Evolutionary conservation across 352 stramenopile genomes (phyloP), one percentile per base, ranked within the genome.

Genomic region (Pythium dissimile): DNA sequence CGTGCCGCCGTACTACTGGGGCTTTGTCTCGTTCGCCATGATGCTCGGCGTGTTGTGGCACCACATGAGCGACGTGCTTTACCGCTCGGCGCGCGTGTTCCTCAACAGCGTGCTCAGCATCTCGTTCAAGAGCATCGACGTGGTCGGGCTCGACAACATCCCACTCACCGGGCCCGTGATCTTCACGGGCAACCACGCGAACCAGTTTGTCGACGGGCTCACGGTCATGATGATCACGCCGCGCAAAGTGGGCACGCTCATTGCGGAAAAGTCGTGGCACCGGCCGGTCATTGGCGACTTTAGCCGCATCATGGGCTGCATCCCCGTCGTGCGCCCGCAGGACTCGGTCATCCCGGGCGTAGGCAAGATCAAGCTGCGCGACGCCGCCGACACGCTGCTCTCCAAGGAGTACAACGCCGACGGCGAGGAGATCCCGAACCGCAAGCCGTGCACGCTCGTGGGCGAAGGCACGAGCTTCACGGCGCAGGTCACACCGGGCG

Each of bases 201-300:
- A 99, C 75, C 97, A 99, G 73, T 99, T 99, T 64, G 95, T 99
- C 32, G 97, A 99, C 70, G 96, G 84, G 4, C 75, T 99, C 31
- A 93, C 98, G 54, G 93, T 99, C 51, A 96, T 95, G 72, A 97
- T 96, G 73, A 98, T 85, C 0, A 98, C 81, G 52, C 82, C 92
- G 26, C 89, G 96, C 47, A 98, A 97, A 61, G 70, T 98, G 34
- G 95, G 89, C n/a, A 98, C 99, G 61, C 76, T 99, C 31, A 98
- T 99, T 51, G 97, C 97, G 7, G 96, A 99, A 60, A 98, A 98
- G 66, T 97, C 83, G 60, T 98, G 88, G 85, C 86, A 98, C 43
- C 68, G 91, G 43, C 82, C 86, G 0, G 87, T 99, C 6, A 89
- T 99, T 63, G 97, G 97, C 23, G 85, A 97, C 67, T 86, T 99